Percentiles rank a stretch among this genome's conserved stretches.
Evolutionary conservation across 495 filamentous ascomycete genomes (phyloP).

Genomic region (Sabuloglossum arenarium): DNA sequence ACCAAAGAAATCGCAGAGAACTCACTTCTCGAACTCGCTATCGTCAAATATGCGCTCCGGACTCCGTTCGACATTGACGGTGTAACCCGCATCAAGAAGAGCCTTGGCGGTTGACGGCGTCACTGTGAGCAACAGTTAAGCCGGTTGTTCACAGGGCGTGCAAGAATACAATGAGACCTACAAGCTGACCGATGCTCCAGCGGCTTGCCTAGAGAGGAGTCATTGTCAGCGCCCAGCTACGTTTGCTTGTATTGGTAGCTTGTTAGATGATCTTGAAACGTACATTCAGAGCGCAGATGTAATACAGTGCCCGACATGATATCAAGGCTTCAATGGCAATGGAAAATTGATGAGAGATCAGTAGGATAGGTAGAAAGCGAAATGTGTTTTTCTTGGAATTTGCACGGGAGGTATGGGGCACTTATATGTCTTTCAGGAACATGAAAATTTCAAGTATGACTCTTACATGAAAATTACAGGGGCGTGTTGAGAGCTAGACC

Average conservation of each 20-base stretch:
- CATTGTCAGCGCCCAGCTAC: neutral
- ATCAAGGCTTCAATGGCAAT: no score
- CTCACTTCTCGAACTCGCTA: constrained; percentile 29
- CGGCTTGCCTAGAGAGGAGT: constrained; percentile 19
- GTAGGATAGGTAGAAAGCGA: no score
- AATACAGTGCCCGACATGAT: constrained; percentile 4
- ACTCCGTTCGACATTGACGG: constrained; percentile 63
- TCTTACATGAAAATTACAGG: no score
- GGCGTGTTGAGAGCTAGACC: no score
- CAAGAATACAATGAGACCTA: constrained; percentile 6
- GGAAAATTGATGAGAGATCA: no score
- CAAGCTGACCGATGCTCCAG: constrained; percentile 33
- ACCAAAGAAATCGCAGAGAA: no score
- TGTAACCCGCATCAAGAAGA: constrained; percentile 67
- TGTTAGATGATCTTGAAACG: no score
- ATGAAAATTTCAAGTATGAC: no score
- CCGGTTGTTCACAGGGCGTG: no score
- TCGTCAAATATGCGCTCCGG: constrained; percentile 72
- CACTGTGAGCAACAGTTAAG: constrained; percentile 15
- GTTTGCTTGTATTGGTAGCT: neutral
- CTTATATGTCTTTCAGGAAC: no score
- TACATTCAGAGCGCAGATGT: constrained; percentile 4
- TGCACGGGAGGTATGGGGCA: no score
- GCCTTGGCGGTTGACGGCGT: constrained; percentile 55
- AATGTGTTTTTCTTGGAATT: no score